Evolutionary conservation across 2,329 filamentous ascomycete species (phyloP).

Genomic region (Sarocladiaceae sp.): DNA sequence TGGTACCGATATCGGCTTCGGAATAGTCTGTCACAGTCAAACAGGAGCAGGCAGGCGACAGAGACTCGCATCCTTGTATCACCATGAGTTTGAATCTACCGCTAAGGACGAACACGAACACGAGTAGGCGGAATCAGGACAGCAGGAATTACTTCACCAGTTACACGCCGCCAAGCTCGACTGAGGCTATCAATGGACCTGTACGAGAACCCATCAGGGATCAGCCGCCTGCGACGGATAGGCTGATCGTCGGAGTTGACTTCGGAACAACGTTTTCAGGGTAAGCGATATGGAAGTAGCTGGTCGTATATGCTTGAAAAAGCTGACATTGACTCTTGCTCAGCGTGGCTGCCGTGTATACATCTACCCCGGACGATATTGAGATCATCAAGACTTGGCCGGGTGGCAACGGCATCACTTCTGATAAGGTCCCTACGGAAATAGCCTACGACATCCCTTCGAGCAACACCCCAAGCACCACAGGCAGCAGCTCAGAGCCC

Average conservation of each 20-base stretch:
- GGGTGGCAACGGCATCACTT: slow-evolving; percentile 80
- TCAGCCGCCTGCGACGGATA: slow-evolving; percentile 50
- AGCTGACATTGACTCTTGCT: slow-evolving; percentile 10
- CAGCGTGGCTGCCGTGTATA: slow-evolving; percentile 66
- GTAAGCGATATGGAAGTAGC: too few relatives aligned
- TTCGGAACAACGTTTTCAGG: slow-evolving; percentile 84
- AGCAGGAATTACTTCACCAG: slow-evolving; percentile 54
- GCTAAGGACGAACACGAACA: slow-evolving; percentile 31
- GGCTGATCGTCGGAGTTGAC: slow-evolving; percentile 73
- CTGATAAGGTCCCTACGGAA: slow-evolving; percentile 80
- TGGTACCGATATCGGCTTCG: too few relatives aligned
- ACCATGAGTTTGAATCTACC: slow-evolving; percentile 50
- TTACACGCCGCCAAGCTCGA: slow-evolving; percentile 51
- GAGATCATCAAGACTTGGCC: slow-evolving; percentile 85
- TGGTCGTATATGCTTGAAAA: too few relatives aligned
- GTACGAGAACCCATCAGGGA: slow-evolving; percentile 52
- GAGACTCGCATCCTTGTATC: slow-evolving; percentile 11
- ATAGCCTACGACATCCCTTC: slow-evolving; percentile 55
- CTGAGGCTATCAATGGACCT: slow-evolving; percentile 60
- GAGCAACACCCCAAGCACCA: slow-evolving; percentile 27
- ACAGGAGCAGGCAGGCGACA: too few relatives aligned
- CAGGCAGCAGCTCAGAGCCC: slow-evolving; percentile 12
- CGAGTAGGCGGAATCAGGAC: slow-evolving; percentile 47
- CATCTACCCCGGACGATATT: slow-evolving; percentile 71
- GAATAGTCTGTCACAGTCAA: too few relatives aligned